Evolutionary conservation across 2,329 filamentous ascomycete genomes (phyloP).

Genomic region (Fusarium brevicatenulatum): DNA sequence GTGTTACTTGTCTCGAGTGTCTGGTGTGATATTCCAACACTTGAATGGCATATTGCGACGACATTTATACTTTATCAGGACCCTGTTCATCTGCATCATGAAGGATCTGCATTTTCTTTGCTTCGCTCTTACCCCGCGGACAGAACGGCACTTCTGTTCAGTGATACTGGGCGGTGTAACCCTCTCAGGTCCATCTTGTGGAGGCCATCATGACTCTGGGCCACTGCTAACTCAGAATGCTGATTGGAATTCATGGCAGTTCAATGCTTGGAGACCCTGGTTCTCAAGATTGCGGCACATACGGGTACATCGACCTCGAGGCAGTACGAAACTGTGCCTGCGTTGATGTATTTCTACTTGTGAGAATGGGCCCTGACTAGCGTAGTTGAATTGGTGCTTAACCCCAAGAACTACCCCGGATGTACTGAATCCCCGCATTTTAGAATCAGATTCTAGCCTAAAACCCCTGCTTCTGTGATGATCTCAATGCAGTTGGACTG

Average conservation of each 20-base stretch:
- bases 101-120: background rate
- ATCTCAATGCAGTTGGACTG: background rate
- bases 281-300: background rate
- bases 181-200: background rate
- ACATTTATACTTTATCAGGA: background rate
- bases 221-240: background rate
- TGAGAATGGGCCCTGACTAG: background rate
- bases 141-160: background rate
- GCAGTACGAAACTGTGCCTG: background rate
- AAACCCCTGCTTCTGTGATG: background rate
- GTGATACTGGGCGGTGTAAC: background rate
- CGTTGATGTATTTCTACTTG: background rate
- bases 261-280: background rate
- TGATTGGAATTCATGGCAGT: background rate
- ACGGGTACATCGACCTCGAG: background rate
- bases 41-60: too few species aligned
- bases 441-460: too few species aligned
- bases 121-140: background rate
- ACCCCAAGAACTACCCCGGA: background rate
- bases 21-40: background rate
- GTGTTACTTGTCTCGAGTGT: background rate
- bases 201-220: background rate
- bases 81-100: rapidly evolving
- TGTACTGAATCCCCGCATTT: background rate
- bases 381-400: background rate